phyloP scores from a whole-genome alignment of 2,329 filamentous ascomycete genomes.

The Ceratocystiopsis sp. region DNA sequence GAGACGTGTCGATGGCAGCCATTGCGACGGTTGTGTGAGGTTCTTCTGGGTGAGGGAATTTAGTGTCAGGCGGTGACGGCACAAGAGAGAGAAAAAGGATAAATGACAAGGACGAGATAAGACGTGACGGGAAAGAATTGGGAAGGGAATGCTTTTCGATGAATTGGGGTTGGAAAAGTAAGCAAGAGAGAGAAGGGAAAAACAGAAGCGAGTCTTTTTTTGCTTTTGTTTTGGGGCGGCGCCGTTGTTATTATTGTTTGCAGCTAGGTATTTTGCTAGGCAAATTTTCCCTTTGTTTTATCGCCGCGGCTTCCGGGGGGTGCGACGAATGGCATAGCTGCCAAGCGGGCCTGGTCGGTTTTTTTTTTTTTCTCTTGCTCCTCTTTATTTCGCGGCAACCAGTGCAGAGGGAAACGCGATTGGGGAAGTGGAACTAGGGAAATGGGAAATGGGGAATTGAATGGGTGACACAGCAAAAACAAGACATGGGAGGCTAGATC shows the following conservation, averaged over 20 bases:
- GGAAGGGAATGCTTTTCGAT: background rate
- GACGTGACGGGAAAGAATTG: background rate
- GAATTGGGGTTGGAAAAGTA: background rate
- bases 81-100: background rate
- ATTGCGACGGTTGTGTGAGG: constrained; percentile 13
- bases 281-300: constrained; percentile 3
- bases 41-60: constrained; percentile 4
- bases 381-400: too few species aligned
- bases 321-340: constrained; percentile 9
- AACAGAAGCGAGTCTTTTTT: constrained; percentile 6
- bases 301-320: constrained; percentile 9
- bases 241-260: constrained; percentile 3
- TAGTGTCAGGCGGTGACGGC: background rate
- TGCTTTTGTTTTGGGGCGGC: constrained; percentile 4
- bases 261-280: too few species aligned
- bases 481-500: too few species aligned
- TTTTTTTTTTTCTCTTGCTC: too few species aligned
- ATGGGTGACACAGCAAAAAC: too few species aligned
- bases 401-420: too few species aligned
- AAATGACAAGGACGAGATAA: background rate
- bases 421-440: too few species aligned
- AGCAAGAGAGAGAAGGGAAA: background rate
- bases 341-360: too few species aligned
- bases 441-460: too few species aligned
- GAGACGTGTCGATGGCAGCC: constrained; percentile 17